Evolutionary conservation across 2,329 filamentous ascomycete species (phyloP), one percentile per base, ranked within the genome.

Genomic region (Colletotrichum limetticola): DNA sequence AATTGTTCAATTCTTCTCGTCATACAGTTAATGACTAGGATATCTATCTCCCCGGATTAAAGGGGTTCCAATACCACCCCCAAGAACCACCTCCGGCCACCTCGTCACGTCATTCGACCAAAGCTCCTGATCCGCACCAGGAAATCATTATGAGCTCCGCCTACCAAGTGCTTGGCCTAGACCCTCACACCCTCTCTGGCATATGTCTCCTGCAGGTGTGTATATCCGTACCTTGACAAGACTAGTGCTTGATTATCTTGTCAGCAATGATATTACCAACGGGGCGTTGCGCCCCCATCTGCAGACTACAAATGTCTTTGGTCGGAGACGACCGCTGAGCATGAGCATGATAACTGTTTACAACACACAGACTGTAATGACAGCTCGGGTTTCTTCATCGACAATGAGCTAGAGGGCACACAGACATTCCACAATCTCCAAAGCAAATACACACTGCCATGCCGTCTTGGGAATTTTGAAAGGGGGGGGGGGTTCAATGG

Each of bases 61-160:
- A 61, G 60, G 66, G 59, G 70, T 42, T 56, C 32, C 16, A 72
- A 65, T 61, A n/a, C 32, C 24, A 70, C 60, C 49, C 19, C 60
- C 32, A 61, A 35, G 59, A 66, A 65, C 24, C 60, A 58, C 68
- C 19, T 65, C 49, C 35, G 26, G 52, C 19, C 46, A 37, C 57
- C 19, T 28, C 46, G 66, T 72, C 66, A 70, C 70, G 67, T 70
- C 70, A 72, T 66, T 69, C 58, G 24, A 32, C 32, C 37, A 46
- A 46, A 49, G 32, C 55, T 26, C 26, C 35, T 70, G 66, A 66
- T 72, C 55, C 46, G 60, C 55, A 26, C 60, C 66, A 52, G 60
- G 60, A 66, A 24, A 57, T 37, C 11, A 24, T 52, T 19, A 19
- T 37, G 64, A 59, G 42, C 65, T 69, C 65, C 65, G 30, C 65